These are phyloP conservation scores for Phaeosphaeriaceae sp. DNA, from an alignment of 2,329 filamentous ascomycete genomes.

Conservation along the genomic window DNA sequence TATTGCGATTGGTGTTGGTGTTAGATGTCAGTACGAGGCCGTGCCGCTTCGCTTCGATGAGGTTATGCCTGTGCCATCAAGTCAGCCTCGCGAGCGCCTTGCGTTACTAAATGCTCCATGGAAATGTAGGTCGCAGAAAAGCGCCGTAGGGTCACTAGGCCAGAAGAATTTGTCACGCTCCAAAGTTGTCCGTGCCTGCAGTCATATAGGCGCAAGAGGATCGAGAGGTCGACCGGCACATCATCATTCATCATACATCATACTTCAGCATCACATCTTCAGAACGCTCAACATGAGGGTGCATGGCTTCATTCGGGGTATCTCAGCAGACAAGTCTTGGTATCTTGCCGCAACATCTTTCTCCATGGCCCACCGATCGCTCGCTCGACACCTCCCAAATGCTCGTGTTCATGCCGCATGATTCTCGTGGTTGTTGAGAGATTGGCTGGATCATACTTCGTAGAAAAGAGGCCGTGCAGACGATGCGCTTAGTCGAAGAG, in stretches of 20 bases:
- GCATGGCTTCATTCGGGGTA: conserved; percentile 49
- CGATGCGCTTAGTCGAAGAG: conserved; percentile 67
- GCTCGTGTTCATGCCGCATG: conserved; percentile 40
- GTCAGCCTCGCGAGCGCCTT: background rate
- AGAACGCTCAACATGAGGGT: conserved; percentile 23
- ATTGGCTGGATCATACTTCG: conserved; percentile 38
- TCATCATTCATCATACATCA: no score
- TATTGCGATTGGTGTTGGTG: background rate
- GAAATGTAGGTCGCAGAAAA: background rate
- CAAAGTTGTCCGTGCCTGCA: no score
- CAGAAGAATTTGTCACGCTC: no score
- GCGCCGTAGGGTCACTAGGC: background rate
- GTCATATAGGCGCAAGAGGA: no score
- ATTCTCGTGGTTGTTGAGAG: conserved; percentile 40
- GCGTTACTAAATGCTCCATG: background rate
- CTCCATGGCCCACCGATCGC: conserved; percentile 36
- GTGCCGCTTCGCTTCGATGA: background rate
- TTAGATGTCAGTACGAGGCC: background rate
- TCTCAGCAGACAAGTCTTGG: conserved; percentile 31
- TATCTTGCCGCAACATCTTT: conserved; percentile 26
- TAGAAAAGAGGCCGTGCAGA: conserved; percentile 25
- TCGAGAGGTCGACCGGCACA: no score
- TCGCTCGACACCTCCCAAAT: conserved; percentile 48
- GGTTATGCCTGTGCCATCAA: background rate
- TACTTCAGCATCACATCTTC: background rate